phyloP scores from a whole-genome alignment of 2,329 filamentous ascomycete species.

The Aspergillus ochraceus region DNA sequence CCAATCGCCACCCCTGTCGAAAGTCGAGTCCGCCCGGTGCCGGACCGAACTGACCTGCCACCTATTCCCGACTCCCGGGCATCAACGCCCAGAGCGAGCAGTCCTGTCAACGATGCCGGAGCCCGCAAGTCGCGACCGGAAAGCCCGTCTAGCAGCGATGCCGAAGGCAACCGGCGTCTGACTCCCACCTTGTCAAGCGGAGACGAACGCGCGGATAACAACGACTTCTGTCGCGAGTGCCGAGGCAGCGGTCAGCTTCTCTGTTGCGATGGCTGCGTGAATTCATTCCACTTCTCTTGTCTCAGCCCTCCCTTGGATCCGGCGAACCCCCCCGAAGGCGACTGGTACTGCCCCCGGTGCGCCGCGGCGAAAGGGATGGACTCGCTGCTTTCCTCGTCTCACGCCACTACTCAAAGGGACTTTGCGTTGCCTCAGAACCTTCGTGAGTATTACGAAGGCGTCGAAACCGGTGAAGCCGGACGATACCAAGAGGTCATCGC shows the following conservation, averaged over 20 bases:
- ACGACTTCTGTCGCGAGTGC: conserved; percentile 87
- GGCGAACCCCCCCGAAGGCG: conserved; percentile 64
- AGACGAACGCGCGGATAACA: conserved; percentile 61
- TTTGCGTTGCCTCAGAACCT: conserved; percentile 71
- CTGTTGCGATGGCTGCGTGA: conserved; percentile 89
- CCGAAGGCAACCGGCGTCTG: conserved; percentile 24
- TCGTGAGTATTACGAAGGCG: conserved; percentile 76
- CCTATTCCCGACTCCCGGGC: conserved; percentile 10
- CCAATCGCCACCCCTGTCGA: conserved; percentile 21
- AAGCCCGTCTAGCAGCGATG: conserved; percentile 23
- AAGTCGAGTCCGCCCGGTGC: conserved; percentile 23
- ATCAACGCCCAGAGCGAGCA: conserved; percentile 10
- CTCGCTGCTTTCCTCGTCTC: conserved; percentile 63
- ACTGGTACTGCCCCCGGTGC: conserved; percentile 76
- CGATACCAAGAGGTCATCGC: conserved; percentile 72
- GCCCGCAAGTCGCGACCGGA: conserved; percentile 11
- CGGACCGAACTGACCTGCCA: conserved; percentile 16
- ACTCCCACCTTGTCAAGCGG: conserved; percentile 14
- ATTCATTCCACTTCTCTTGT: conserved; percentile 88
- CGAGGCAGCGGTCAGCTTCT: conserved; percentile 79
- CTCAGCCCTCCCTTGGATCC: conserved; percentile 75
- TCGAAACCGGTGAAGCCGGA: conserved; percentile 72
- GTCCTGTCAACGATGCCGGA: background rate
- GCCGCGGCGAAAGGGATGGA: conserved; percentile 59
- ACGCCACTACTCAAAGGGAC: conserved; percentile 68